phyloP scores from a whole-genome alignment of 2,329 filamentous ascomycete species.

The Sordariomycetes sp. region DNA sequence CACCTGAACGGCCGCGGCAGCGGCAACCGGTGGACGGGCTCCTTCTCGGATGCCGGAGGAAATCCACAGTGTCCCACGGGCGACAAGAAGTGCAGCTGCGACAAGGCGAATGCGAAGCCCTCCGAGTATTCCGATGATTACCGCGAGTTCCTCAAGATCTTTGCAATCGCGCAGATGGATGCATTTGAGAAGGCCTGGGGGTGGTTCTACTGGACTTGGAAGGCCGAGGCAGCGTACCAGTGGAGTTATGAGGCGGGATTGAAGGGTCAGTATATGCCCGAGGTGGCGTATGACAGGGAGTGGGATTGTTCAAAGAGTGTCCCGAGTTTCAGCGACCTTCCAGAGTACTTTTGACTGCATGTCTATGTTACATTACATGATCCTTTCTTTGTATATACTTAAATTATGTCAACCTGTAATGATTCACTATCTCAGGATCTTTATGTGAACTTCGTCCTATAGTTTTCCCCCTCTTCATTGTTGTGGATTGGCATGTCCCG shows the following conservation, averaged over 20 bases:
- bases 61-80: slow-evolving; percentile 50
- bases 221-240: slow-evolving; percentile 72
- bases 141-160: slow-evolving; percentile 75
- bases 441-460: too few species aligned
- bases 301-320: slow-evolving; percentile 54
- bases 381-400: background rate
- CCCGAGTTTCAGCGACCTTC: slow-evolving; percentile 16
- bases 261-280: slow-evolving; percentile 65
- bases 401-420: background rate
- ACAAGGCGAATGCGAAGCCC: slow-evolving; percentile 61
- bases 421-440: too few species aligned
- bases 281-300: slow-evolving; percentile 55
- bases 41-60: slow-evolving; percentile 52
- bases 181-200: slow-evolving; percentile 89
- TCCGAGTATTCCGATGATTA: slow-evolving; percentile 56
- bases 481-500: too few species aligned
- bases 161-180: slow-evolving; percentile 92
- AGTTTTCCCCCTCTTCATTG: too few species aligned
- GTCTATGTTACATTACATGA: background rate
- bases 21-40: slow-evolving; percentile 87
- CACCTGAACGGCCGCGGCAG: slow-evolving; percentile 82
- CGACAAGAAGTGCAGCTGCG: slow-evolving; percentile 57
- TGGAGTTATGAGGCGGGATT: slow-evolving; percentile 87
- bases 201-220: slow-evolving; percentile 99
- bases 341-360: background rate